phyloP scores from a whole-genome alignment of 768 basidiomycete genomes.

The Dioszegia aurantiaca region DNA sequence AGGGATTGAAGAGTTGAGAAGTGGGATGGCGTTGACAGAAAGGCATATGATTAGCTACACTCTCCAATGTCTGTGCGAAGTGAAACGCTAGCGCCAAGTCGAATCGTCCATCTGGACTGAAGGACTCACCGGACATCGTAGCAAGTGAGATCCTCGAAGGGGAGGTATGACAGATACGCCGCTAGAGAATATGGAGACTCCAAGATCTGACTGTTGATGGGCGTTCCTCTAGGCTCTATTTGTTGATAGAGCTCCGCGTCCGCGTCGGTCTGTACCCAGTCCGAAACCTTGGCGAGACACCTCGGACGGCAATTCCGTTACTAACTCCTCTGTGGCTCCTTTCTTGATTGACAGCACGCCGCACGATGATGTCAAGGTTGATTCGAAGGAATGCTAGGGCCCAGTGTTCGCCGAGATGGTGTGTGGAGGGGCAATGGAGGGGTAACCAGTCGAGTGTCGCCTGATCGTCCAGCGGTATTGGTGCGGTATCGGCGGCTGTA shows the following conservation, averaged over 20 bases:
- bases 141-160: not conserved
- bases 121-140: slow-evolving; percentile 10
- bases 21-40: not conserved
- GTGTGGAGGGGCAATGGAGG: no score
- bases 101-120: not conserved
- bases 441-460: no score
- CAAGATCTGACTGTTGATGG: not conserved
- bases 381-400: no score
- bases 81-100: slow-evolving; percentile 1
- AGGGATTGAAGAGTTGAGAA: not conserved
- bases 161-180: not conserved
- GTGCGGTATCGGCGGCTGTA: no score
- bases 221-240: no score
- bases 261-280: not conserved
- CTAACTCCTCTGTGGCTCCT: not conserved
- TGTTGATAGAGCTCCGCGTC: no score
- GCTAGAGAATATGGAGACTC: not conserved
- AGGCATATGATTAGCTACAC: not conserved
- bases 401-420: no score
- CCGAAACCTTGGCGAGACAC: slow-evolving; percentile 6
- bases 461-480: no score
- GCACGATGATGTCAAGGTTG: not conserved
- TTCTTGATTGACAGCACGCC: not conserved
- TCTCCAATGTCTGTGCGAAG: not conserved
- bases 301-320: not conserved